phyloP scores from a whole-genome alignment of 177 flowering plant genomes.

The Tripterygium wilfordii region DNA sequence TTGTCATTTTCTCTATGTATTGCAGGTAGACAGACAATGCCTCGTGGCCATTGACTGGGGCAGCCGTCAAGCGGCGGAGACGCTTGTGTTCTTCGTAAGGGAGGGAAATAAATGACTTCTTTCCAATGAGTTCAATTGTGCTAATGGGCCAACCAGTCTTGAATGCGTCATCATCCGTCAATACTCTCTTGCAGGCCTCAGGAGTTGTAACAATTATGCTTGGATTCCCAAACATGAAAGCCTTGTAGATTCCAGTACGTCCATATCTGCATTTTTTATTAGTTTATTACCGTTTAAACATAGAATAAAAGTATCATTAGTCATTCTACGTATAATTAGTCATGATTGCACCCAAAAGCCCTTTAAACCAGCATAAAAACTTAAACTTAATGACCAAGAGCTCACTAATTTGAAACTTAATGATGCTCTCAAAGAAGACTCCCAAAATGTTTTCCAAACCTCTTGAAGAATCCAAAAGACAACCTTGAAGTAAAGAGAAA shows the following conservation, averaged over 20 bases:
- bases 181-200: constrained; percentile 51
- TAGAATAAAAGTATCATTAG: too few relatives aligned
- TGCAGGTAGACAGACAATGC: constrained; percentile 46
- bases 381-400: too few relatives aligned
- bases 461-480: too few relatives aligned
- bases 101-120: constrained; percentile 54
- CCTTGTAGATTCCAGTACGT: constrained; percentile 59
- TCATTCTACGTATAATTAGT: too few relatives aligned
- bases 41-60: constrained; percentile 73
- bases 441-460: too few relatives aligned
- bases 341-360: too few relatives aligned
- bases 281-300: too few relatives aligned
- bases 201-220: constrained; percentile 59
- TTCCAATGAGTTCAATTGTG: constrained; percentile 56
- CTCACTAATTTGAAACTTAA: too few relatives aligned
- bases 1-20: constrained; percentile 47
- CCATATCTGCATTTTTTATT: constrained; percentile 41
- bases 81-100: constrained; percentile 72
- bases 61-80: constrained; percentile 54
- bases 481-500: too few relatives aligned
- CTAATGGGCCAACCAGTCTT: constrained; percentile 77
- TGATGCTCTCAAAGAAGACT: too few relatives aligned
- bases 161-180: constrained; percentile 66
- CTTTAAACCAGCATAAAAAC: too few relatives aligned
- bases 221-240: constrained; percentile 75